Conservation (phyloP, 805 yeast genomes). For the Brettanomyces naardenensis region DNA sequence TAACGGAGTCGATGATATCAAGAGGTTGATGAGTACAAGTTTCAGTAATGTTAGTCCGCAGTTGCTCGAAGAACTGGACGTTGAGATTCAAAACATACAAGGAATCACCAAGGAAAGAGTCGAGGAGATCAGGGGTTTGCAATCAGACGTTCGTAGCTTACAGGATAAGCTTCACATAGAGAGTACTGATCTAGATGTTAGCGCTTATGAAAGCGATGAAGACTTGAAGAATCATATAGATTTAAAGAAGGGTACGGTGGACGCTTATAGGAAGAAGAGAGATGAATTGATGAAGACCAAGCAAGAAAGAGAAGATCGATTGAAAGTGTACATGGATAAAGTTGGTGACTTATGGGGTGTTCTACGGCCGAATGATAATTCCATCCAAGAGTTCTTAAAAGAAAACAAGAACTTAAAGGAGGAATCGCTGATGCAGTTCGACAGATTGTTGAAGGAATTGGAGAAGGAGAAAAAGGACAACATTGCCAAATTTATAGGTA, state of each 20-base stretch:
- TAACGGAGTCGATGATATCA: constrained; percentile 18
- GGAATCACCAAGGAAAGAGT: constrained; percentile 6
- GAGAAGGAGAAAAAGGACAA: constrained; percentile 51
- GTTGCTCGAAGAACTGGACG: constrained; percentile 18
- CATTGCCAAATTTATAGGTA: constrained; percentile 60
- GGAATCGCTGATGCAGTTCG: constrained; percentile 40
- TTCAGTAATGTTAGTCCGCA: constrained; percentile 21
- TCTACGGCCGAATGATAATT: constrained; percentile 27
- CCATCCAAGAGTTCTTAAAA: constrained; percentile 28
- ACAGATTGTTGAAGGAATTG: constrained; percentile 49
- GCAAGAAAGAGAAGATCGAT: constrained; percentile 29
- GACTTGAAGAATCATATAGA: constrained; percentile 18
- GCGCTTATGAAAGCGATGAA: constrained; percentile 9
- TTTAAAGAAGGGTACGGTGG: constrained; percentile 10
- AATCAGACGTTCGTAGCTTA: constrained; percentile 6
- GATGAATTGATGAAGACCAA: constrained; percentile 23
- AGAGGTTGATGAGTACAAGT: constrained; percentile 19
- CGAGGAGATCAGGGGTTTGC: constrained; percentile 8
- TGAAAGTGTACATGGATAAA: constrained; percentile 25
- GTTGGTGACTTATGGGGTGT: constrained; percentile 38
- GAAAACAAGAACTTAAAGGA: constrained; percentile 40
- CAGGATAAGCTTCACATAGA: background rate
- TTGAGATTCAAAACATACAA: constrained; percentile 22
- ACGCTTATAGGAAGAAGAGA: constrained; percentile 10
- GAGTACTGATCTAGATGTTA: constrained; percentile 6